Percentiles rank a stretch among this genome's conserved stretches.
These are phyloP conservation scores for Myxozyma sirexii DNA, from an alignment of 805 yeast genomes.

Conservation along the genomic window DNA sequence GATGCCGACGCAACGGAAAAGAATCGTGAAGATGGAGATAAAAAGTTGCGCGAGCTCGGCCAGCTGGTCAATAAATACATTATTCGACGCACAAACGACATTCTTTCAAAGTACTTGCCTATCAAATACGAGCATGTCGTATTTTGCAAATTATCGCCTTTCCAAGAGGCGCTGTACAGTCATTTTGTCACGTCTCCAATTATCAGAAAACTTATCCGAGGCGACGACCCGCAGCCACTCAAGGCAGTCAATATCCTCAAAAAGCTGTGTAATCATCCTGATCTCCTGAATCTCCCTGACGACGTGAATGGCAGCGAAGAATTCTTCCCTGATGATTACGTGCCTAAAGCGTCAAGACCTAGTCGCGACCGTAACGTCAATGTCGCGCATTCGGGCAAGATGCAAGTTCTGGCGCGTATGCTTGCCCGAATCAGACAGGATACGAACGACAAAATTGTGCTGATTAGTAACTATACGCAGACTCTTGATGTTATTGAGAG, in stretches of 20 bases:
- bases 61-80: slow-evolving; percentile 83
- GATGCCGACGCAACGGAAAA: slow-evolving; percentile 86
- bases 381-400: slow-evolving; percentile 84
- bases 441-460: slow-evolving; percentile 91
- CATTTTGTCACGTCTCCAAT: slow-evolving; percentile 80
- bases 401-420: slow-evolving; percentile 74
- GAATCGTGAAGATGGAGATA: slow-evolving; percentile 70
- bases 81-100: slow-evolving; percentile 93
- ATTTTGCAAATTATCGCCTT: slow-evolving; percentile 79
- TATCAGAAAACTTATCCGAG: slow-evolving; percentile 61
- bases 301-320: slow-evolving; percentile 72
- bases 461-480: slow-evolving; percentile 92
- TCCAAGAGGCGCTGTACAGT: slow-evolving; percentile 71
- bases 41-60: slow-evolving; percentile 68
- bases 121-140: slow-evolving; percentile 96
- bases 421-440: slow-evolving; percentile 72
- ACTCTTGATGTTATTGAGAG: slow-evolving; percentile 88
- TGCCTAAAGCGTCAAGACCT: slow-evolving; percentile 46
- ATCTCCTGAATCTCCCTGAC: slow-evolving; percentile 69
- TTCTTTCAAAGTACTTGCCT: slow-evolving; percentile 89
- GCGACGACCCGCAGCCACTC: slow-evolving; percentile 77
- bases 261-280: slow-evolving; percentile 94
- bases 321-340: slow-evolving; percentile 72
- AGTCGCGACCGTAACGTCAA: slow-evolving; percentile 75
- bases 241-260: slow-evolving; percentile 87